Evolutionary conservation across 202 grass and related monocot genomes (phyloP).

Genomic region (Zizania palustris): DNA sequence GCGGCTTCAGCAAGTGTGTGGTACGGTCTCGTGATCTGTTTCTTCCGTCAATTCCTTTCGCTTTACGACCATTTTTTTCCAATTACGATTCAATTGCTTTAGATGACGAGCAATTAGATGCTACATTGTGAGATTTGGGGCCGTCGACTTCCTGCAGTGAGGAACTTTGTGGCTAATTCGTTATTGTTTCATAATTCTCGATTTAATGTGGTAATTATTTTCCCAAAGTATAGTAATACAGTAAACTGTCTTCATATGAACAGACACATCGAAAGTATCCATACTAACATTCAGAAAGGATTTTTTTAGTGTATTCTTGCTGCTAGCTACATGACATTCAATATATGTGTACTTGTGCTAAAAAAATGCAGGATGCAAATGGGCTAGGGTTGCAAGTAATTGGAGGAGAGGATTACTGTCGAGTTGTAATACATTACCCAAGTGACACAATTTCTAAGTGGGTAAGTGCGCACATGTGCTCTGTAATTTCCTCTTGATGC

Average conservation of each 20-base stretch:
- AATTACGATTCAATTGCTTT: not conserved
- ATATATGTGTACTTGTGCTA: not conserved
- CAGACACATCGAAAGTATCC: not conserved
- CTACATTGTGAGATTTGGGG: not conserved
- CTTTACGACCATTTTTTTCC: not conserved
- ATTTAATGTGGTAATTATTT: not conserved
- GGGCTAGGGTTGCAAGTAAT: constrained; percentile 81
- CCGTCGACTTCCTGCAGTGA: not conserved
- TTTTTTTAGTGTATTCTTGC: not conserved
- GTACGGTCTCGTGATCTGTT: constrained; percentile 46
- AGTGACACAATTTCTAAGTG: constrained; percentile 78
- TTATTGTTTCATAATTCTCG: not conserved
- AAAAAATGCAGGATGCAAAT: constrained; percentile 70
- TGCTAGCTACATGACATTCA: not conserved
- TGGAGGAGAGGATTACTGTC: constrained; percentile 61
- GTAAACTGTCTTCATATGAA: too few relatives aligned
- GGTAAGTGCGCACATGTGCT: constrained; percentile 48
- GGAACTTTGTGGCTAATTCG: not conserved
- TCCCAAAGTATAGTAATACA: not conserved
- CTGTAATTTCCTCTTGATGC: not conserved
- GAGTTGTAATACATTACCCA: constrained; percentile 76
- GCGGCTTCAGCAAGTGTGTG: constrained; percentile 82
- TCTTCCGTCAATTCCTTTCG: not conserved
- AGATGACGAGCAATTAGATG: not conserved
- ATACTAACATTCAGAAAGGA: not conserved